A percentile compares a stretch with the other conserved stretches of the same genome.
Evolutionary conservation across 2,329 filamentous ascomycete species (phyloP).

Genomic region (Hymenoscyphus occultus): DNA sequence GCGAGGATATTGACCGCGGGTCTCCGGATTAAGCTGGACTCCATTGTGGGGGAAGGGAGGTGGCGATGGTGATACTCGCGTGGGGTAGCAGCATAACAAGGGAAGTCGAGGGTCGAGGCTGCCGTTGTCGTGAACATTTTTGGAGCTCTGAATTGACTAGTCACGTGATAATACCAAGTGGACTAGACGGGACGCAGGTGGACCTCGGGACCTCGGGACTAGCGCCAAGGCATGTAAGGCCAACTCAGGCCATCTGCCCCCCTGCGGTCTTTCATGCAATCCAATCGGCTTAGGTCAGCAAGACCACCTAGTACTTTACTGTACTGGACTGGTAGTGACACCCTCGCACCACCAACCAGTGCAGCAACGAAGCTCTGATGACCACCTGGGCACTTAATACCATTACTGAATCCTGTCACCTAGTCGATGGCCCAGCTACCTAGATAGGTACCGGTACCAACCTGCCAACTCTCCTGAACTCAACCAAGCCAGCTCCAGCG

Average conservation of each 20-base stretch:
- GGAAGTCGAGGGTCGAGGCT: constrained; percentile 10
- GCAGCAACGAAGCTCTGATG: not conserved
- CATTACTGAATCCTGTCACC: constrained; percentile 1
- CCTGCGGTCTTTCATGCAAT: not conserved
- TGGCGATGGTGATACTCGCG: not conserved
- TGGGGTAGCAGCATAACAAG: not conserved
- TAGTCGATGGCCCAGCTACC: not conserved
- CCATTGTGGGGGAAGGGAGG: constrained; percentile 28
- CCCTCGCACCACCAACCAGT: not conserved
- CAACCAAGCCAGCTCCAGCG: not conserved
- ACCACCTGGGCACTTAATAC: not conserved
- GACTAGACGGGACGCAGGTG: too few relatives aligned
- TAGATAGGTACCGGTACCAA: too few relatives aligned
- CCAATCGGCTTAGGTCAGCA: too few relatives aligned
- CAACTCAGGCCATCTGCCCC: not conserved
- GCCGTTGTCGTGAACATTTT: constrained; percentile 14
- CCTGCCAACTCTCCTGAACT: not conserved
- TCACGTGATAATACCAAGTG: not conserved
- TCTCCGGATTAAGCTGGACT: constrained; percentile 32
- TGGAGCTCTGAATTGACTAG: not conserved
- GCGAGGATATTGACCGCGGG: constrained; percentile 31
- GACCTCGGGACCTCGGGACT: too few relatives aligned
- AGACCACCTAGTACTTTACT: too few relatives aligned
- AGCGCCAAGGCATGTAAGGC: not conserved
- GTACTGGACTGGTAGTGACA: too few relatives aligned